Conservation (phyloP, 129 eudicot species). For the Lonicera japonica region DNA sequence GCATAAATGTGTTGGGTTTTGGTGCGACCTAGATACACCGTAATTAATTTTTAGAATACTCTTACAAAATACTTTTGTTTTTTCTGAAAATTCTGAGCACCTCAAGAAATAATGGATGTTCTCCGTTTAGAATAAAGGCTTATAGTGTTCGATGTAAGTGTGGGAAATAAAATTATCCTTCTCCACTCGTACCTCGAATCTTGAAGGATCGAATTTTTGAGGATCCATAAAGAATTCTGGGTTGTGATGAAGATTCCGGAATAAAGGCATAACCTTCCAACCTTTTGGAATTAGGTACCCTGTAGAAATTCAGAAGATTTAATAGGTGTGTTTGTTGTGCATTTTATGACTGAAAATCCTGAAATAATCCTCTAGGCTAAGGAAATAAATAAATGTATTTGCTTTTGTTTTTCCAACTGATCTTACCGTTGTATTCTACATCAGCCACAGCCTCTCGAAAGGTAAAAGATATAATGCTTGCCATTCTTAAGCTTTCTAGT, state of each 20-base stretch:
- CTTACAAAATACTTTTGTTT: not conserved
- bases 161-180: not conserved
- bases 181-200: conserved; percentile 57
- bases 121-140: not conserved
- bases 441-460: conserved; percentile 59
- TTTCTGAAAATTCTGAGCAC: no score
- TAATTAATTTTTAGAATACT: not conserved
- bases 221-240: conserved; percentile 72
- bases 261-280: conserved; percentile 94
- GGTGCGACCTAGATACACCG: conserved; percentile 41
- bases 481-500: conserved; percentile 56
- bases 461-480: conserved; percentile 58
- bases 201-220: conserved; percentile 60
- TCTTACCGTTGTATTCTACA: conserved; percentile 63
- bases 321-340: no score
- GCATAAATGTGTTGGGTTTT: conserved; percentile 85
- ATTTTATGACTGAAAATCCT: no score
- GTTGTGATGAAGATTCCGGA: conserved; percentile 86
- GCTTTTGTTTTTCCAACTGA: not conserved
- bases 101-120: no score
- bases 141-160: not conserved
- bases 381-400: not conserved
- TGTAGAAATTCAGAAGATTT: conserved; percentile 15
- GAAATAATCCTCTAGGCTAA: not conserved
- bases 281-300: conserved; percentile 90